These are phyloP conservation scores for Xylaria acuta DNA, from an alignment of 495 filamentous ascomycete genomes.

Conservation along the genomic window DNA sequence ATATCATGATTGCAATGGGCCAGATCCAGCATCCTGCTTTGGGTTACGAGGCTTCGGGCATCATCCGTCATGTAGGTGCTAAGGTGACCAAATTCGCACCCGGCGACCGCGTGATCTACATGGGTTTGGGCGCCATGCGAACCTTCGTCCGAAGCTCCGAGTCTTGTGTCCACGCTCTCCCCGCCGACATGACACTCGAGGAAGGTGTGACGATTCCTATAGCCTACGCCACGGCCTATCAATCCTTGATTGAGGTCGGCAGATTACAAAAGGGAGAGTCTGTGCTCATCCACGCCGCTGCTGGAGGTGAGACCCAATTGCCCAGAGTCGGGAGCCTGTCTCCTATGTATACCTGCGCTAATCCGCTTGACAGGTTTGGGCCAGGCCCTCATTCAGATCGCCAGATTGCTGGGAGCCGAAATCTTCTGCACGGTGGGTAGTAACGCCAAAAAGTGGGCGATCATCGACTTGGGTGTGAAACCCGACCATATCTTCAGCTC, in stretches of 20 bases:
- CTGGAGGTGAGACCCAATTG: constrained; percentile 41
- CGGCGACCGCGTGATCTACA: constrained; percentile 32
- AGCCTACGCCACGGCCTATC: constrained; percentile 56
- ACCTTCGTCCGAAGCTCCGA: constrained; percentile 10
- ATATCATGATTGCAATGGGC: constrained; percentile 60
- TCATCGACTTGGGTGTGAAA: constrained; percentile 20
- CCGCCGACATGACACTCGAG: constrained; percentile 27
- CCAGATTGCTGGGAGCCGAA: constrained; percentile 51
- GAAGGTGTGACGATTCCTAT: constrained; percentile 51
- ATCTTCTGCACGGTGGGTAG: constrained; percentile 54
- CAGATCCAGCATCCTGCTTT: constrained; percentile 41
- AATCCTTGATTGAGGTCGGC: constrained; percentile 45
- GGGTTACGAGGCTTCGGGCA: constrained; percentile 49
- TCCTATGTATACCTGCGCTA: background rate
- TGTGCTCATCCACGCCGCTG: constrained; percentile 55
- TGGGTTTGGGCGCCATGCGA: constrained; percentile 20
- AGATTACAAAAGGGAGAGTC: constrained; percentile 46
- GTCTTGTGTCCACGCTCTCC: background rate
- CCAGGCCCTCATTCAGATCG: constrained; percentile 56
- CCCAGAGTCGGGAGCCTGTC: background rate
- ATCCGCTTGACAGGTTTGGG: constrained; percentile 39
- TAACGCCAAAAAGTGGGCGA: constrained; percentile 9
- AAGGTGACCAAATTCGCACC: constrained; percentile 22
- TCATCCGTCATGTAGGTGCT: constrained; percentile 24
- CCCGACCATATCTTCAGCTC: constrained; percentile 53